Evolutionary conservation across 1,284 basidiomycete species (phyloP), one percentile per base, ranked within the genome.

Genomic region (Fomitopsis schrenkii): DNA sequence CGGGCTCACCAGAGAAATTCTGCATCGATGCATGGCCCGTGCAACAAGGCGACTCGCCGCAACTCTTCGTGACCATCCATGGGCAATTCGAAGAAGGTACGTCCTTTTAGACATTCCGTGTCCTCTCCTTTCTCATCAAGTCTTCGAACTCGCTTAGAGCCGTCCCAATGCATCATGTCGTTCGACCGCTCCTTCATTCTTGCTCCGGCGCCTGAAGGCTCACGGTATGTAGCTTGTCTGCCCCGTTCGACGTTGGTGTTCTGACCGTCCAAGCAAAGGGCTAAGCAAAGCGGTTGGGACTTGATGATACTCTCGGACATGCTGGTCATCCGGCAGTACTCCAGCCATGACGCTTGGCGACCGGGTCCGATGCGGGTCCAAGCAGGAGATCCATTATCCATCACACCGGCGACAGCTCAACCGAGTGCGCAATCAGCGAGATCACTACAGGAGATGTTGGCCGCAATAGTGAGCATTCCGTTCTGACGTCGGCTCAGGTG

Each of bases 181-280:
- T 99, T 99, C 74, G 95, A 97, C 72, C 85, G 97, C 57, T 89
- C 93, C 0, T 97, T 98, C 71, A 82, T 98, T 56, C 81, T 99
- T 12, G 89, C 88, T 2, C 91, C 93, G 19, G 88, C 94, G 3
- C 77, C 87, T 35, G 84, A 91, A 50, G 91, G 87, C 33, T 95
- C 96, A 66, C 78, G 86, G 89, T 94, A 76, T 69, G 92, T 68
- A 52, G 59, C 56, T 5, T 12, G 33, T 5, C 46, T 60, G n/a
- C 33, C 22, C 12, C n/a, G 35, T 26, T 6, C 30, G 19, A 28
- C 28, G 28, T 22, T 15, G 7, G 22, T 53, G 15, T 22, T 15
- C 62, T 10, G 19, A 15, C 45, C 36, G 17, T 40, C 38, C 19
- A 30, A 14, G 62, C 62, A 65, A 66, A 93, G 91, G 45, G 93